phyloP scores from a whole-genome alignment of 768 basidiomycete species.

The Lactarius pseudohatsudake region DNA sequence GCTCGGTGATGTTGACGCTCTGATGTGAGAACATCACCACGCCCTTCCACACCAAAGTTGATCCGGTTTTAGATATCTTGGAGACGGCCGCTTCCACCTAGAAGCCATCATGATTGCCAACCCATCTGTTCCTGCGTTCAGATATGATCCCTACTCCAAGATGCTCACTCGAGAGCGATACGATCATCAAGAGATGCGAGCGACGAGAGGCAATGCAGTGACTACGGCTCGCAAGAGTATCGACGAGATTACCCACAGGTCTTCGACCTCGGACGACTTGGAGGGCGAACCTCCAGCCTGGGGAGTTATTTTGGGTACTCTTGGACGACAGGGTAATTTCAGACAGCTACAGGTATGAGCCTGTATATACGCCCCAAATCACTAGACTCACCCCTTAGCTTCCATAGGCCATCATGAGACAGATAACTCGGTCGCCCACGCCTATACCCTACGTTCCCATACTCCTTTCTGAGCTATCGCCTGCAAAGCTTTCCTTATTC shows the following conservation, averaged over 20 bases:
- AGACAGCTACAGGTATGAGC: slow-evolving; percentile 73
- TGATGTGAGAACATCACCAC: slow-evolving; percentile 61
- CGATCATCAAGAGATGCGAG: slow-evolving; percentile 84
- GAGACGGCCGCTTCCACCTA: slow-evolving; percentile 96
- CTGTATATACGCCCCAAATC: neutral
- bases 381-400: neutral
- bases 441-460: slow-evolving; percentile 83
- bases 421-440: slow-evolving; percentile 53
- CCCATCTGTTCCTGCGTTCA: slow-evolving; percentile 89
- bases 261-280: slow-evolving; percentile 28
- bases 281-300: slow-evolving; percentile 47
- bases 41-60: slow-evolving; percentile 14
- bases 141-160: slow-evolving; percentile 98
- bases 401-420: slow-evolving; percentile 67
- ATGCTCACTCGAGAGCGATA: slow-evolving; percentile 93
- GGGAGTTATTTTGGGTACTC: slow-evolving; percentile 92
- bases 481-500: slow-evolving; percentile 87
- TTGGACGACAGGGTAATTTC: slow-evolving; percentile 92
- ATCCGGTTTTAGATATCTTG: slow-evolving; percentile 70
- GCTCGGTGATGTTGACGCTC: slow-evolving; percentile 76
- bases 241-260: slow-evolving; percentile 27
- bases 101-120: slow-evolving; percentile 99
- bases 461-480: slow-evolving; percentile 94
- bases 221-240: slow-evolving; percentile 70
- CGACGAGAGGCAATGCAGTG: slow-evolving; percentile 71